Evolutionary conservation across 306 rosid genomes (phyloP).

Genomic region (Cucurbita pepo): DNA sequence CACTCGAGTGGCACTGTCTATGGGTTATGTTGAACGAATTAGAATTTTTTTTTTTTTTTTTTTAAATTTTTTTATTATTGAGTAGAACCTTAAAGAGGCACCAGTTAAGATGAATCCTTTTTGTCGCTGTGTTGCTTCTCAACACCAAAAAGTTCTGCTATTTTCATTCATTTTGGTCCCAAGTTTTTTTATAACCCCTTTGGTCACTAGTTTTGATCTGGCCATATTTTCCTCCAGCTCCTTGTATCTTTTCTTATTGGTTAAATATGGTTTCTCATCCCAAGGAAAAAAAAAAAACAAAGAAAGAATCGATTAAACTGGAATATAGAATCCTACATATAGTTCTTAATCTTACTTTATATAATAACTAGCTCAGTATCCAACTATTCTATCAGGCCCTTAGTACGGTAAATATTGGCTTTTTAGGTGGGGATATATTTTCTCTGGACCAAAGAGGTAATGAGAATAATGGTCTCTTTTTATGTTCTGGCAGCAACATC

Average conservation of each 20-base stretch:
- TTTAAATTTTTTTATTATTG: background rate
- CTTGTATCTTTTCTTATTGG: background rate
- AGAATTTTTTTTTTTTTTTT: background rate
- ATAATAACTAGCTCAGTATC: background rate
- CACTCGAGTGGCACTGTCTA: background rate
- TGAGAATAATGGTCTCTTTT: background rate
- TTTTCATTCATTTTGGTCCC: background rate
- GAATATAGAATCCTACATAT: background rate
- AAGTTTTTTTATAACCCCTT: background rate
- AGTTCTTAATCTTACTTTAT: background rate
- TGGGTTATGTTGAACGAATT: background rate
- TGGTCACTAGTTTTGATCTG: background rate
- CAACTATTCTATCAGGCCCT: background rate
- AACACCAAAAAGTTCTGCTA: background rate
- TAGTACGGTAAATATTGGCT: background rate
- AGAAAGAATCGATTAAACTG: background rate
- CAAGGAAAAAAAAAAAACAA: background rate
- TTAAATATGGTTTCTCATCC: background rate
- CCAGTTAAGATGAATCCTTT: background rate
- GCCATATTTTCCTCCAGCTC: background rate
- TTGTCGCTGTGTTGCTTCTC: background rate
- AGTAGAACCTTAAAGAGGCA: background rate
- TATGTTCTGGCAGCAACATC: conserved; percentile 43
- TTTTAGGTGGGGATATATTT: background rate
- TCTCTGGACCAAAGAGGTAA: background rate